Conservation (phyloP, 2,329 filamentous ascomycete species). For the Cadophora malorum region DNA sequence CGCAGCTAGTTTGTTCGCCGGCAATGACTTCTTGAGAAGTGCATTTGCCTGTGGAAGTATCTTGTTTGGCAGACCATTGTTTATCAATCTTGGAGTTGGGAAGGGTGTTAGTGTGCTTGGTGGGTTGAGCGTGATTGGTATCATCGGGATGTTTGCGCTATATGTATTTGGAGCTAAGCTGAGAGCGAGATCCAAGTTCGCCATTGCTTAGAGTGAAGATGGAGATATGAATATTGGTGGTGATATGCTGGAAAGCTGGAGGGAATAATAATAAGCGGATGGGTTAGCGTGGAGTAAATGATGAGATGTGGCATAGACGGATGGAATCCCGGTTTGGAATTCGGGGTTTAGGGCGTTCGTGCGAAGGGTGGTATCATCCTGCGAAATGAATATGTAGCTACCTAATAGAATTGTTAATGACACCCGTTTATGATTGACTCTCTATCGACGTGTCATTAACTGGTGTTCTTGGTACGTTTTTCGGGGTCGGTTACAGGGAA, state of each 20-base stretch:
- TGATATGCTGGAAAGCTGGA: background rate
- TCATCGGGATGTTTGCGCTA: slow-evolving; percentile 55
- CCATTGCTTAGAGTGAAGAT: slow-evolving; percentile 22
- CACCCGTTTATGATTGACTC: background rate
- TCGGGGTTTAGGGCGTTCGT: background rate
- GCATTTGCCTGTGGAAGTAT: slow-evolving; percentile 65
- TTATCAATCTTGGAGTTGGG: slow-evolving; percentile 63
- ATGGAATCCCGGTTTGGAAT: background rate
- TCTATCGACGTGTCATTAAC: no score
- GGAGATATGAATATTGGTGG: background rate
- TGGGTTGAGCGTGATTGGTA: slow-evolving; percentile 58
- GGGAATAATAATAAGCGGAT: background rate
- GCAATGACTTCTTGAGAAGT: slow-evolving; percentile 64
- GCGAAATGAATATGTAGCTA: background rate
- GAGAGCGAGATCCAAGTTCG: slow-evolving; percentile 41
- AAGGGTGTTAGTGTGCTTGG: slow-evolving; percentile 63
- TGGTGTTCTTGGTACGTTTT: background rate
- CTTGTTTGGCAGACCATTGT: slow-evolving; percentile 65
- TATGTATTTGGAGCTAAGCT: slow-evolving; percentile 39
- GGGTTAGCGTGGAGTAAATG: background rate
- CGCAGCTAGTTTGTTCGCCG: slow-evolving; percentile 64
- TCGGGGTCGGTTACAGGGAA: background rate
- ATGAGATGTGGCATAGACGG: no score
- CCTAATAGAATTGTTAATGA: slow-evolving; percentile 1
- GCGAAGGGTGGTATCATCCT: no score